phyloP scores from a whole-genome alignment of 805 yeast genomes.

The Priceomyces castillae region DNA sequence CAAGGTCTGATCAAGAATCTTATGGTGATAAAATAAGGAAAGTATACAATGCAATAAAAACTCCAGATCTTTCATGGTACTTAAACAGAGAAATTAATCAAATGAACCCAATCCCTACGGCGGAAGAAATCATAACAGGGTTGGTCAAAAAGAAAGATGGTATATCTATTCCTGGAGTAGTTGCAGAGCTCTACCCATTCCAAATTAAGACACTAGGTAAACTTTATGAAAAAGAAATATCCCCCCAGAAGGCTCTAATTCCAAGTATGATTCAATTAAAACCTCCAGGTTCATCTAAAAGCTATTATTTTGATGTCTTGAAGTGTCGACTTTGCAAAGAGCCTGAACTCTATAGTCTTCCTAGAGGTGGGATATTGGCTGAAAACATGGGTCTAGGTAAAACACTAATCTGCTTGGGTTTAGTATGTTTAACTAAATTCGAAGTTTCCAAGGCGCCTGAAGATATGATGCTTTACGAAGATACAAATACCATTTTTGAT shows the following conservation, averaged over 20 bases:
- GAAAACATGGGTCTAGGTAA: conserved; percentile 72
- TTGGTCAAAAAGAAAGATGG: conserved; percentile 16
- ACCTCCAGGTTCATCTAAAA: conserved; percentile 13
- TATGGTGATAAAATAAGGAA: conserved; percentile 21
- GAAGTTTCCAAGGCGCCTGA: conserved; percentile 46
- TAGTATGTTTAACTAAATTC: conserved; percentile 52
- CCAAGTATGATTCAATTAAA: conserved; percentile 32
- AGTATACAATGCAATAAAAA: conserved; percentile 34
- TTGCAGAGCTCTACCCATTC: conserved; percentile 51
- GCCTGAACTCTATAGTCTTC: conserved; percentile 46
- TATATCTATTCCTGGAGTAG: conserved; percentile 38
- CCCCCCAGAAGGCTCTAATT: conserved; percentile 25
- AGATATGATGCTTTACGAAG: conserved; percentile 19
- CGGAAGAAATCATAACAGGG: conserved; percentile 18
- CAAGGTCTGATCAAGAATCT: conserved; percentile 3
- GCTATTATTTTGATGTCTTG: conserved; percentile 37
- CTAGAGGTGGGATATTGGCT: conserved; percentile 62
- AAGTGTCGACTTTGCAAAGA: conserved; percentile 23
- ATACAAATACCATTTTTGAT: not conserved
- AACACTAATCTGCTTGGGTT: conserved; percentile 56
- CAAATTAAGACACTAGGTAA: conserved; percentile 59
- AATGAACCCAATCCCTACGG: conserved; percentile 5
- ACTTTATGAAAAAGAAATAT: conserved; percentile 55
- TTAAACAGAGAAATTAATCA: conserved; percentile 8
- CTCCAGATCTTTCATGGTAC: conserved; percentile 24